These are phyloP conservation scores for Gaeumannomyces tritici DNA, from an alignment of 2,329 filamentous ascomycete species.

Conservation along the genomic window DNA sequence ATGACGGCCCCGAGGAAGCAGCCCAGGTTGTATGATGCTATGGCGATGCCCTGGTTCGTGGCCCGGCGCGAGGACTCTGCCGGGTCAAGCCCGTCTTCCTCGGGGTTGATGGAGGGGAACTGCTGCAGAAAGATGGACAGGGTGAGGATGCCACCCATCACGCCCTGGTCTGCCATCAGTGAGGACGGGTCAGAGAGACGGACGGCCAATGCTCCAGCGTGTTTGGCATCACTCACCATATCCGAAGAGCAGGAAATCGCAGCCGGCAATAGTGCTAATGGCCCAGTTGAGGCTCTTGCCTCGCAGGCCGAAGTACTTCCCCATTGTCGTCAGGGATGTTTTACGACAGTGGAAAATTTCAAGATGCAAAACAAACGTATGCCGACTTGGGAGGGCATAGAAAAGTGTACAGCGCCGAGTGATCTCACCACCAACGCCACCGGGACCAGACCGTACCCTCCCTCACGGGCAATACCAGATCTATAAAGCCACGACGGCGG, in stretches of 20 bases:
- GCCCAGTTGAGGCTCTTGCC: conserved; percentile 59
- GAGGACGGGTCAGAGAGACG: conserved; percentile 8
- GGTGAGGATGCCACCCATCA: conserved; percentile 67
- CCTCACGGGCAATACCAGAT: too few species aligned
- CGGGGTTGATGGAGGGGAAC: conserved; percentile 45
- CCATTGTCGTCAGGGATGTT: conserved; percentile 6
- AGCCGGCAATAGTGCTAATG: conserved; percentile 61
- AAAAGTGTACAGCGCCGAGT: too few species aligned
- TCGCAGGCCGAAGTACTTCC: conserved; percentile 52
- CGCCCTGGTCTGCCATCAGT: conserved; percentile 53
- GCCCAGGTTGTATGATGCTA: conserved; percentile 22
- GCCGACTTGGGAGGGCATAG: too few species aligned
- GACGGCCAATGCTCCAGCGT: neutral
- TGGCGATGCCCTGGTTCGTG: conserved; percentile 34
- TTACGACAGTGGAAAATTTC: neutral
- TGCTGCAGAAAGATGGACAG: conserved; percentile 48
- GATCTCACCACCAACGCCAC: too few species aligned
- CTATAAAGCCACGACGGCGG: neutral
- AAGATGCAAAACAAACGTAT: neutral
- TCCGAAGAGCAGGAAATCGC: conserved; percentile 58
- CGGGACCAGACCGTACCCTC: too few species aligned
- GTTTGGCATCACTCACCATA: conserved; percentile 28
- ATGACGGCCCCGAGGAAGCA: conserved; percentile 19
- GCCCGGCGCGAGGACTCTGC: conserved; percentile 31
- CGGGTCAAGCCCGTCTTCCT: conserved; percentile 18